Evolutionary conservation across 1,139 yeast species (phyloP), one percentile per base, ranked within the genome.

Genomic region (Magnusiomyces fungicola): DNA sequence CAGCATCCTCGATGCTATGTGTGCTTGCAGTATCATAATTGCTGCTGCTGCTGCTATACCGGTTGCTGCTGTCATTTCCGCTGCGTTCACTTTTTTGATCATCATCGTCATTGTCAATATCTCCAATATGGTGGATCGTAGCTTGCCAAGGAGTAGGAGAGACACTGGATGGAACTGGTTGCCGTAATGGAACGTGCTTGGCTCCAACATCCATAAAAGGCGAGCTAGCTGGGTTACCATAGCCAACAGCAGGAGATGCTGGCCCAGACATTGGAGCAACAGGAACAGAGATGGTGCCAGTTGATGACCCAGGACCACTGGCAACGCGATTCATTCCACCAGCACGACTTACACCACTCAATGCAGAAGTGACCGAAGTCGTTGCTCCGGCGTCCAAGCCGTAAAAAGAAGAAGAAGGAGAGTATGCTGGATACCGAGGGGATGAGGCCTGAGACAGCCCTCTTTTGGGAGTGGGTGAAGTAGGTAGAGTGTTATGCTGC

Each of bases 71-170:
- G n/a, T n/a, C n/a, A n/a, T n/a, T n/a, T n/a, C n/a, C n/a, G n/a
- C n/a, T n/a, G n/a, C n/a, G n/a, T n/a, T n/a, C n/a, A n/a, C n/a
- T n/a, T n/a, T n/a, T n/a, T n/a, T n/a, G n/a, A n/a, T n/a, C n/a
- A 18, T 21, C 18, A 30, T 41, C 44, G 6, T 41, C 44, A 16
- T 16, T 14, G 30, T 41, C 44, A 18, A 41, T 37, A 16, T 16
- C 10, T 29, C 30, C 44, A 18, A 41, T 37, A 41, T 41, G 44
- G 21, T 41, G 44, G 19, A 19, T 19, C 2, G 44, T 41, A 9
- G 44, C 44, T 41, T 41, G 44, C 44, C 34, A 41, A 21, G 44
- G 44, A 6, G 25, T 30, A 14, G 44, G 36, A 6, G 44, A 41
- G 25, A 41, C 18, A 10, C 36, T 29, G 3, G 23, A 16, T 14